A percentile compares a stretch with the other conserved stretches of the same genome.
Conservation (phyloP, 441 rosid species). For the Croton laevigatus region DNA sequence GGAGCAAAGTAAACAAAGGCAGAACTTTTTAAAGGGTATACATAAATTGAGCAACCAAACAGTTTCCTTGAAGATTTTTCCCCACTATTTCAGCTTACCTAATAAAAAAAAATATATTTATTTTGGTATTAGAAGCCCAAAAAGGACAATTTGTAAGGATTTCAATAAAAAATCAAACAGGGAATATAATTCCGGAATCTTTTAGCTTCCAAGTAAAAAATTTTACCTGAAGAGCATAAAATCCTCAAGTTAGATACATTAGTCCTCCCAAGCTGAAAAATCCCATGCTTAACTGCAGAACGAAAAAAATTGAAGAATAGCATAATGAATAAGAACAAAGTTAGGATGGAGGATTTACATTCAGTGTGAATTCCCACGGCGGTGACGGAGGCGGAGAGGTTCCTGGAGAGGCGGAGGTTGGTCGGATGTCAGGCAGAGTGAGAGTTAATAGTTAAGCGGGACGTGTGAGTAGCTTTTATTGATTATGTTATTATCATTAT, state of each 20-base stretch:
- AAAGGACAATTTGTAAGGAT: background rate
- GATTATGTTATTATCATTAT: too few species aligned
- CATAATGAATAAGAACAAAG: background rate
- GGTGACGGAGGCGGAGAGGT: too few species aligned
- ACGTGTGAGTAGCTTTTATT: too few species aligned
- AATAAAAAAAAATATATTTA: too few species aligned
- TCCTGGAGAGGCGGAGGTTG: too few species aligned
- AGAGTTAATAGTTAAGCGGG: too few species aligned
- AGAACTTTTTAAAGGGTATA: too few species aligned
- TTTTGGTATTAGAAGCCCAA: background rate
- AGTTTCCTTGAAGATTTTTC: too few species aligned
- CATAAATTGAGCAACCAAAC: too few species aligned
- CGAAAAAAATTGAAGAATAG: background rate
- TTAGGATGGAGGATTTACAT: background rate
- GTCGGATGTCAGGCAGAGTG: too few species aligned
- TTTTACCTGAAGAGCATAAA: background rate
- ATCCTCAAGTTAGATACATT: background rate
- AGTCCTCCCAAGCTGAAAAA: background rate
- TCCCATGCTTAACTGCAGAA: background rate
- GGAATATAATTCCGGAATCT: background rate
- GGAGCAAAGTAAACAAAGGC: too few species aligned
- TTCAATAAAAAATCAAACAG: background rate
- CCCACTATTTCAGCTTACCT: too few species aligned
- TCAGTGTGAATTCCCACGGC: background rate
- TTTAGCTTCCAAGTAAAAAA: background rate